These are phyloP conservation scores for Camptophora hylomeconis DNA, from an alignment of 2,329 filamentous ascomycete genomes.

Conservation along the genomic window DNA sequence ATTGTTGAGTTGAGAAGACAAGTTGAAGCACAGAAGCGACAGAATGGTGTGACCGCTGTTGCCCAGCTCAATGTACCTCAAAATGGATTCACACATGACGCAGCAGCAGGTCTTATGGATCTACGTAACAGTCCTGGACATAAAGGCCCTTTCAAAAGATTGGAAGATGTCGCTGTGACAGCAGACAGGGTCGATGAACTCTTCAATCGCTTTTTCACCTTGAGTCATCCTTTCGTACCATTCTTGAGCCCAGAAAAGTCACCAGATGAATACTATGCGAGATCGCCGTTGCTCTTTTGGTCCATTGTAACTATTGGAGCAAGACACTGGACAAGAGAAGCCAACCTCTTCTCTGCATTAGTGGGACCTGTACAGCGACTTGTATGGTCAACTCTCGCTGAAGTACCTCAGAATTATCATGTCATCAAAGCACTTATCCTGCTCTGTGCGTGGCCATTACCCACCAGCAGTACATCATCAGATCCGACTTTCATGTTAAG, in stretches of 20 bases:
- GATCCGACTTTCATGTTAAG: constrained; percentile 55
- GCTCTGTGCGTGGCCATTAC: constrained; percentile 53
- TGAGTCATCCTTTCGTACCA: constrained; percentile 52
- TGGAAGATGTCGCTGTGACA: constrained; percentile 37
- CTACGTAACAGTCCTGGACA: constrained; percentile 28
- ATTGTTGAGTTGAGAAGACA: constrained; percentile 38
- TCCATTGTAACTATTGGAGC: constrained; percentile 50
- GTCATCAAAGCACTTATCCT: constrained; percentile 51
- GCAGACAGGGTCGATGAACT: constrained; percentile 31
- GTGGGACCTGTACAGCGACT: constrained; percentile 42
- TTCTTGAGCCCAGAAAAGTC: constrained; percentile 43
- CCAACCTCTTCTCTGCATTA: constrained; percentile 39
- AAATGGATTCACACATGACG: constrained; percentile 26
- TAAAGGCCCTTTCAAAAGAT: constrained; percentile 30
- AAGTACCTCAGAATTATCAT: constrained; percentile 51
- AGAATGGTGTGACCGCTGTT: constrained; percentile 16
- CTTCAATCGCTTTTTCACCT: constrained; percentile 47
- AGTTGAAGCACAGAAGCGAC: constrained; percentile 27
- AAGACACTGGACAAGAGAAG: constrained; percentile 44
- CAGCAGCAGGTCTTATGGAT: constrained; percentile 37
- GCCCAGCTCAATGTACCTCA: constrained; percentile 17
- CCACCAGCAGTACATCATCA: constrained; percentile 48
- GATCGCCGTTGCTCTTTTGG: constrained; percentile 56
- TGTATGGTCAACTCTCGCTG: constrained; percentile 48
- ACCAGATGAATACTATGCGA: constrained; percentile 44